Base-by-base conservation (phyloP, 495 filamentous ascomycete species). In the Pyrenula aspistea region DNA sequence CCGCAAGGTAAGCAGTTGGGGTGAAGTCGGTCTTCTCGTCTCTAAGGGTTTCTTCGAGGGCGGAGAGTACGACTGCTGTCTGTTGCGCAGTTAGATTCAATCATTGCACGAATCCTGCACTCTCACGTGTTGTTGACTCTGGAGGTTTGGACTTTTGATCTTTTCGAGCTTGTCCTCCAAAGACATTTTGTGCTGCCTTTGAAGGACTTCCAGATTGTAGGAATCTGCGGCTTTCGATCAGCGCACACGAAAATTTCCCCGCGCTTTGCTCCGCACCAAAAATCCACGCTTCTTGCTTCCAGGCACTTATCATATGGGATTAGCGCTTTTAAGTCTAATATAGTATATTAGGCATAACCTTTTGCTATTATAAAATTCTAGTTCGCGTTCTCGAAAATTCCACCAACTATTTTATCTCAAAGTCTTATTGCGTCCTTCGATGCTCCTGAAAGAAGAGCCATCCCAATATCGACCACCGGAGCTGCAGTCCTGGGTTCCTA, bases 111-210 rank as follows among this genome's bases (percentile, higher is more conserved):
- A 15, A 56, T 36, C 25, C 54, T 51, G 22, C 36, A 36, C 20
- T 71, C 76, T 62, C 73, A 92, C 89, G 79, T 93, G 89, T 69
- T 92, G 84, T 73, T 94, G 89, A 71, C 87, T 97, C 70, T 97
- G 87, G 62, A 96, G 83, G 74, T 95, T 95, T 24, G 93, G 93
- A 68, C 87, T 91, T 71, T 93, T 86, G 67, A 97, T 95, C 78
- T 91, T 95, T 69, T 92, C 87, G 63, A 98, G 80, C 77, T 88
- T 94, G 75, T 92, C 92, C 63, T 83, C 80, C 60, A 96, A 75
- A 68, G 89, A 87, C 81, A 87, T 82, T 67, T 74, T 77, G 68
- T 59, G 22, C 50, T 10, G 22, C 22, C 19, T n/a, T n/a, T n/a
- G n/a, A n/a, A n/a, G n/a, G n/a, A n/a, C n/a, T n/a, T n/a, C n/a